These are phyloP conservation scores for Fistulifera solaris DNA, from an alignment of 108 stramenopile species.

Conservation along the genomic window DNA sequence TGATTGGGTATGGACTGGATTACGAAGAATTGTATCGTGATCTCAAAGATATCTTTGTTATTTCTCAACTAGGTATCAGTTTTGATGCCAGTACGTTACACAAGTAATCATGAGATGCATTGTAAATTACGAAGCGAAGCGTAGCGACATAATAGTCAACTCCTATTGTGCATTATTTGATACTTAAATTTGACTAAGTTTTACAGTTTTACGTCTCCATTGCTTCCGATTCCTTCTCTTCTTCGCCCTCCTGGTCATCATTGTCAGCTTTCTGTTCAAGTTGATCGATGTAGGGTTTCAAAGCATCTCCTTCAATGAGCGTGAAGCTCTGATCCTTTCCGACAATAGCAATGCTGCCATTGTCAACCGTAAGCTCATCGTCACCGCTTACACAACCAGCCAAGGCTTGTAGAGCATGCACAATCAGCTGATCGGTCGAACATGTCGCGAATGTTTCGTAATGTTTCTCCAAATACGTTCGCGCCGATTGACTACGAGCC, in stretches of 20 bases:
- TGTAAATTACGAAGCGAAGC: too few relatives aligned
- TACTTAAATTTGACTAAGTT: neutral
- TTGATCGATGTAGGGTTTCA: constrained; percentile 76
- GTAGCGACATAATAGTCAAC: too few relatives aligned
- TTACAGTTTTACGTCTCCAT: constrained; percentile 2
- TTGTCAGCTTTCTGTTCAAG: constrained; percentile 66
- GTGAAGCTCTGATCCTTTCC: constrained; percentile 66
- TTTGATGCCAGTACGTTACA: constrained; percentile 21
- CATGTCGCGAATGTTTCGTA: constrained; percentile 49
- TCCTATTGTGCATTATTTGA: too few relatives aligned
- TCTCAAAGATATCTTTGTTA: constrained; percentile 48
- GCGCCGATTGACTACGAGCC: constrained; percentile 87
- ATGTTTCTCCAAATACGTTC: constrained; percentile 97
- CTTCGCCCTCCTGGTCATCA: constrained; percentile 47
- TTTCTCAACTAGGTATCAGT: constrained; percentile 39
- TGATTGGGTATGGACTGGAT: constrained; percentile 58
- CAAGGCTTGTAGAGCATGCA: constrained; percentile 92
- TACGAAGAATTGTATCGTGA: constrained; percentile 62
- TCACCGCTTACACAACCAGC: constrained; percentile 88
- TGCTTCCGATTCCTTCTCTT: constrained; percentile 26
- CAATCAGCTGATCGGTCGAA: constrained; percentile 81
- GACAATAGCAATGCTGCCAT: constrained; percentile 76
- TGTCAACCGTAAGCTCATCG: constrained; percentile 83
- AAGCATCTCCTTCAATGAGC: constrained; percentile 72
- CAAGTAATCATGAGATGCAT: neutral